Evolutionary conservation across 228 moss, liverwort and hornwort species (phyloP).

Genomic region (Sphagnum magellanicum): DNA sequence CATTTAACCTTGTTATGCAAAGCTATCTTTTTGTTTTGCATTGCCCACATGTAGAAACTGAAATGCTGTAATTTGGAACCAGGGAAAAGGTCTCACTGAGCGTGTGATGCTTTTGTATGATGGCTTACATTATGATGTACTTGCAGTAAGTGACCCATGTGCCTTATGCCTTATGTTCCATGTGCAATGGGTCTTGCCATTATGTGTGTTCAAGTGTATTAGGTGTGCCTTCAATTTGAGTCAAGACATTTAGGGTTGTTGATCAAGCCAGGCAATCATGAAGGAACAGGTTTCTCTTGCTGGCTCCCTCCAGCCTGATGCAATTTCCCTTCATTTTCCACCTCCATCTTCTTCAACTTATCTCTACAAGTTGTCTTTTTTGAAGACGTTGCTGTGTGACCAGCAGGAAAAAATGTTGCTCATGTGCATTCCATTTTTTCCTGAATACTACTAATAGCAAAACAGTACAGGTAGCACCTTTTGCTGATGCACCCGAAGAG

Average conservation of each 20-base stretch:
- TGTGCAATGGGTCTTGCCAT: background rate
- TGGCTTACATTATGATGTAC: constrained; percentile 92
- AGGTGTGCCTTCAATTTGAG: background rate
- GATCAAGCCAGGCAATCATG: background rate
- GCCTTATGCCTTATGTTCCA: background rate
- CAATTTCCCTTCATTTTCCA: too few relatives aligned
- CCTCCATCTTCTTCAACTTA: too few relatives aligned
- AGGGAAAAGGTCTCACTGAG: constrained; percentile 78
- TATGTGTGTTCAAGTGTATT: background rate
- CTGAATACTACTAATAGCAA: too few relatives aligned
- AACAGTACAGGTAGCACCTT: constrained; percentile 70
- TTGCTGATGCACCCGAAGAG: constrained; percentile 81
- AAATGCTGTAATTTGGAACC: background rate
- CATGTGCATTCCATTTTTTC: too few relatives aligned
- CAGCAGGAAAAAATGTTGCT: too few relatives aligned
- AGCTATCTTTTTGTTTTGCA: too few relatives aligned
- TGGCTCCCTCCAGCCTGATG: too few relatives aligned
- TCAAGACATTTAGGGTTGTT: background rate
- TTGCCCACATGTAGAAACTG: too few relatives aligned
- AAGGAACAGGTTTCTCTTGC: background rate
- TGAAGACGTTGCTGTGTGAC: too few relatives aligned
- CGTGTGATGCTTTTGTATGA: constrained; percentile 91
- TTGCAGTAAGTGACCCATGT: constrained; percentile 47
- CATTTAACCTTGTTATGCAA: too few relatives aligned
- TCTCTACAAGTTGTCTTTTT: too few relatives aligned